Percentiles rank a stretch among this genome's conserved stretches.
These are phyloP conservation scores for Tolypocladium tundrense DNA, from an alignment of 2,329 filamentous ascomycete genomes.

Conservation along the genomic window DNA sequence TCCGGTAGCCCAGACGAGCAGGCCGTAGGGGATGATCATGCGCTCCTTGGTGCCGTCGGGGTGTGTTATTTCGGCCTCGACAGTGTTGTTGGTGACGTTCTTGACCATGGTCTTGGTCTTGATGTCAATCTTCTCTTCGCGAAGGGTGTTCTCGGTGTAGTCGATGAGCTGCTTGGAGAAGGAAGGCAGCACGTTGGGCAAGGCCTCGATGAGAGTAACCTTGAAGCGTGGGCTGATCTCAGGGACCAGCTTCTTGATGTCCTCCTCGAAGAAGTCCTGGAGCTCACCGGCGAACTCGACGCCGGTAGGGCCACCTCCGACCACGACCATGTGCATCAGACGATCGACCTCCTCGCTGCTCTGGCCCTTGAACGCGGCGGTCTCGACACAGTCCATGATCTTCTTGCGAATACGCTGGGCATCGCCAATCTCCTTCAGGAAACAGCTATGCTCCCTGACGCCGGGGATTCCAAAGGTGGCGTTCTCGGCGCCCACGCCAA, in stretches of 20 bases:
- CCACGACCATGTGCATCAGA: constrained; percentile 95
- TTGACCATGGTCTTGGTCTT: constrained; percentile 99
- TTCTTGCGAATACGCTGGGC: constrained; percentile 94
- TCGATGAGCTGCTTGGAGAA: constrained; percentile 99
- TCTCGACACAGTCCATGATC: constrained; percentile 99
- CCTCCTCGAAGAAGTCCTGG: constrained; percentile 97
- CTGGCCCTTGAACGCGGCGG: constrained; percentile 96
- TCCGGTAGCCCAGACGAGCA: constrained; percentile 96
- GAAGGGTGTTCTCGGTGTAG: constrained; percentile 98
- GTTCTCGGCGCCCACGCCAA: constrained; percentile 96
- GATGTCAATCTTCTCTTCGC: constrained; percentile 96
- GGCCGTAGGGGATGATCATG: constrained; percentile 81
- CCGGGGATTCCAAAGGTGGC: constrained; percentile 96
- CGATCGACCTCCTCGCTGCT: constrained; percentile 78
- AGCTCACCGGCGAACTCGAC: constrained; percentile 98
- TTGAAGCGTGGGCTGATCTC: constrained; percentile 93
- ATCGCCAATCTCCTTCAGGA: constrained; percentile 96
- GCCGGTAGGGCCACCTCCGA: constrained; percentile 87
- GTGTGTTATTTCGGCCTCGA: constrained; percentile 76
- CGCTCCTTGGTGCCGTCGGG: constrained; percentile 77
- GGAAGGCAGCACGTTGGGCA: constrained; percentile 92
- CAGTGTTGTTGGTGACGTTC: constrained; percentile 83
- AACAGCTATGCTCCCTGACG: constrained; percentile 90
- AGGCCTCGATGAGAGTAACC: constrained; percentile 92
- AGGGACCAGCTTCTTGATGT: constrained; percentile 96